Percentiles rank a stretch among this genome's conserved stretches.
Conservation (phyloP, 129 eudicot species). For the Artemisia tridentata region DNA sequence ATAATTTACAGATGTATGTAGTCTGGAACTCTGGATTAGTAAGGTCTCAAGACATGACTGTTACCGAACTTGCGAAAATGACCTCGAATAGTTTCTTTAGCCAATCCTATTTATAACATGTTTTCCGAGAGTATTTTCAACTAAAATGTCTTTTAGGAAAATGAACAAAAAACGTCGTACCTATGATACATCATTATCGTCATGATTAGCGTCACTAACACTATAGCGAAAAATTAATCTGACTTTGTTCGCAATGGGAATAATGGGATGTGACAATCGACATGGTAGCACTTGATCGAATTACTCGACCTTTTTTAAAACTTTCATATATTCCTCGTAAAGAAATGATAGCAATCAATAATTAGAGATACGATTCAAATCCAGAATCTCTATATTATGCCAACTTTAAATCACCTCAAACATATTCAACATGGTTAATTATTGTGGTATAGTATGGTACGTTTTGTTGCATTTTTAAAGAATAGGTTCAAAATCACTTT, state of each 20-base stretch:
- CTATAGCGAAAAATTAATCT: not conserved
- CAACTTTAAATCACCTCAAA: not conserved
- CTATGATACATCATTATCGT: constrained; percentile 7
- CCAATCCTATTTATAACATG: too few relatives aligned
- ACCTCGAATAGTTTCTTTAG: too few relatives aligned
- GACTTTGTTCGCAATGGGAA: constrained; percentile 20
- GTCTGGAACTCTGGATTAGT: too few relatives aligned
- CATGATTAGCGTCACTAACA: not conserved
- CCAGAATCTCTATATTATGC: constrained; percentile 16
- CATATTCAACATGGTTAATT: too few relatives aligned
- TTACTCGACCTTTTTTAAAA: constrained; percentile 16
- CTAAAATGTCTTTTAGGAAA: not conserved
- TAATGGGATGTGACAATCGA: constrained; percentile 37
- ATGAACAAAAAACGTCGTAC: not conserved
- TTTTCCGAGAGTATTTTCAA: too few relatives aligned
- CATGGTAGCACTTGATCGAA: constrained; percentile 25
- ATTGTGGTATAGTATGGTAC: not conserved
- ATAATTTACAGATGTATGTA: too few relatives aligned
- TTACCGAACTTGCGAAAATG: too few relatives aligned
- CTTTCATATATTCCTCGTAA: constrained; percentile 24
- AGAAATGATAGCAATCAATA: constrained; percentile 15
- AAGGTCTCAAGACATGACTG: too few relatives aligned
- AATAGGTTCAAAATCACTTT: constrained; percentile 23
- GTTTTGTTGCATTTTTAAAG: constrained; percentile 6
- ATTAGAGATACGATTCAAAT: constrained; percentile 20